Evolutionary conservation across 208 protist species (phyloP), one percentile per base, ranked within the genome.

Genomic region (Porcisia deanei): DNA sequence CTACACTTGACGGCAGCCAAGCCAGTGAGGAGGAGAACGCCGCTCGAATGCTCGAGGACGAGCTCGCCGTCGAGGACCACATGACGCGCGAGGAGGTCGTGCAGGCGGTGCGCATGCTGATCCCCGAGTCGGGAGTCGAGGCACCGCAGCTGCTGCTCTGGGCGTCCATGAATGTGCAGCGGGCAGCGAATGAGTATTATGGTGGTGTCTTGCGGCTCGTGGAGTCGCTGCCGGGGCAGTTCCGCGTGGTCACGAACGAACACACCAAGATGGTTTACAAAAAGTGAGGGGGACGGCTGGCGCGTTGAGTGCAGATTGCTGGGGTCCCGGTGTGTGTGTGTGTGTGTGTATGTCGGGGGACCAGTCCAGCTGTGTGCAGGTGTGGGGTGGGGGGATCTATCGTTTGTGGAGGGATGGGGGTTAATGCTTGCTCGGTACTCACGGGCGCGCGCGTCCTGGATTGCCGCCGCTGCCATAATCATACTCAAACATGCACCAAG

Each of bases 101-200:
- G 30, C 54, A 80, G 47, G 84, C 85, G 0, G 85, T 95, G 39
- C 75, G 43, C 53, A 79, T 61, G 54, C 83, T 96, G 30, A 85
- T 96, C 25, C 92, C 92, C 2, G 66, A 75, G 10, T 70, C 63
- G 10, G 92, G 90, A 2, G 90, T 96, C 18, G 92, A 94, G 60
- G 74, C 74, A 49, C 65, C 86, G 63, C 84, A 91, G 71, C 81
- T 96, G 71, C 79, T 95, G 54, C 76, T 93, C 69, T 95, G 90
- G 91, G 84, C 89, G 0, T 93, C 92, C 4, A 76, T 94, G 78
- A 72, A 59, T 25, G 82, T 95, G 41, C 92, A 95, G 73, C 88
- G 87, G 30, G 90, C 88, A 9, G 88, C 89, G 20, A 93, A 81
- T 64, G 78, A 83, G 34, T 76, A 94, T 84, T 93, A 83, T 70